phyloP scores from a whole-genome alignment of 352 stramenopile genomes.

The Phytophthora palmivora region DNA sequence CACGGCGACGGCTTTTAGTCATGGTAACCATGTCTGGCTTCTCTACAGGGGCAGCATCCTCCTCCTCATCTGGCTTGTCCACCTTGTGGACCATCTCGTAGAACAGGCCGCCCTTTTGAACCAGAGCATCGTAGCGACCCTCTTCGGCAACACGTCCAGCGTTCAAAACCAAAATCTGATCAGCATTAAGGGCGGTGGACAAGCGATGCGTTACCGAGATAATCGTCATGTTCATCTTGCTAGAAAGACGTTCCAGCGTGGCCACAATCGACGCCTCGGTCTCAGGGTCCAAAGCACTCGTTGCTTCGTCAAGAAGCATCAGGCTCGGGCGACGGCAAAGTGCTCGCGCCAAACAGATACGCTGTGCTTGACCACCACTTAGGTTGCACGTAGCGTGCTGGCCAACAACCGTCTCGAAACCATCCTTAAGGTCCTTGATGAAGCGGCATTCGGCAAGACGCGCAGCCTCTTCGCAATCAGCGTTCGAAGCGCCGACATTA shows the following conservation, averaged over 20 bases:
- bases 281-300: constrained; percentile 86
- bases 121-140: constrained; percentile 77
- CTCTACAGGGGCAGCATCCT: constrained; percentile 34
- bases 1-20: constrained; percentile 38
- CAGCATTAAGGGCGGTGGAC: constrained; percentile 79
- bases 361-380: constrained; percentile 87
- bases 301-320: constrained; percentile 86
- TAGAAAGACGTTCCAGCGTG: constrained; percentile 78
- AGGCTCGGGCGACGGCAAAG: constrained; percentile 83
- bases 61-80: constrained; percentile 57
- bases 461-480: constrained; percentile 83
- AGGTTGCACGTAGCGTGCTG: constrained; percentile 89
- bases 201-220: constrained; percentile 91
- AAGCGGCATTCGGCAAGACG: constrained; percentile 86
- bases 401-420: constrained; percentile 84
- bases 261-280: constrained; percentile 87
- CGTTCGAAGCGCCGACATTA: constrained; percentile 72
- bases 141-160: constrained; percentile 78
- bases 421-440: constrained; percentile 82
- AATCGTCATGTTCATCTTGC: constrained; percentile 91
- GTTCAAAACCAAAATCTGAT: constrained; percentile 86
- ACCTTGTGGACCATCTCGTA: constrained; percentile 89
- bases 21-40: constrained; percentile 41
- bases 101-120: constrained; percentile 76
- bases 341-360: constrained; percentile 85